phyloP scores from a whole-genome alignment of 805 yeast species.

The Metschnikowia colocasiae region DNA sequence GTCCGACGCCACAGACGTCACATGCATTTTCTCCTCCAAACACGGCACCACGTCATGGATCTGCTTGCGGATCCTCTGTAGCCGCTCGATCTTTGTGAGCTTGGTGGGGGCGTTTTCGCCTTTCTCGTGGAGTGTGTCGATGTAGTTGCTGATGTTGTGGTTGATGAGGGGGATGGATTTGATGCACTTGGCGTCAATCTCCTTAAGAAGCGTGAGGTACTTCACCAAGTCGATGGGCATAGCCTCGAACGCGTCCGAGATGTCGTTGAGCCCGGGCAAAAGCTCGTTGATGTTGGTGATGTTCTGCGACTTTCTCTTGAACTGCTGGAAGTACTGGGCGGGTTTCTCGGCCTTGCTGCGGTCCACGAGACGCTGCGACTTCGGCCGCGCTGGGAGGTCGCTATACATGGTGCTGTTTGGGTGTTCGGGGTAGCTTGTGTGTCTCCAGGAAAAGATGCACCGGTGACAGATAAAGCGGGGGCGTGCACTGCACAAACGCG shows the following conservation, averaged over 20 bases:
- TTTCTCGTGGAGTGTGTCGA: constrained; percentile 21
- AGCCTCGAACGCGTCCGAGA: constrained; percentile 87
- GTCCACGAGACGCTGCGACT: constrained; percentile 30
- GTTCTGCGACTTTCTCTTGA: constrained; percentile 32
- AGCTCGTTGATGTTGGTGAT: constrained; percentile 35
- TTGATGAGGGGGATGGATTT: constrained; percentile 66
- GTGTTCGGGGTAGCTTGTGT: neutral
- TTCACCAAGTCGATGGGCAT: constrained; percentile 79
- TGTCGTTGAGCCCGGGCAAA: constrained; percentile 84
- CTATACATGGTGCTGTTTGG: constrained; percentile 12
- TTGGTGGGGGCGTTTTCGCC: constrained; percentile 9
- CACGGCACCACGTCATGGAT: constrained; percentile 80
- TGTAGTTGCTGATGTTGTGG: constrained; percentile 48
- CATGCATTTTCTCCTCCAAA: constrained; percentile 95
- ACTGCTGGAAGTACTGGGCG: constrained; percentile 31
- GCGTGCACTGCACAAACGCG: constrained; percentile 5
- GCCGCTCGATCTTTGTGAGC: constrained; percentile 26
- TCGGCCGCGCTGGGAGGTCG: constrained; percentile 32
- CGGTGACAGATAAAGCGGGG: neutral
- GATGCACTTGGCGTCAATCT: constrained; percentile 92
- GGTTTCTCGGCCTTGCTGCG: constrained; percentile 21
- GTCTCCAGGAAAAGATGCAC: neutral
- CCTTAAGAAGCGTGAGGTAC: constrained; percentile 83
- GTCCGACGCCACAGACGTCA: constrained; percentile 87
- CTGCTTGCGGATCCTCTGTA: constrained; percentile 41